These are phyloP conservation scores for Crassisporium funariophilum DNA, from an alignment of 768 basidiomycete genomes.

Conservation along the genomic window DNA sequence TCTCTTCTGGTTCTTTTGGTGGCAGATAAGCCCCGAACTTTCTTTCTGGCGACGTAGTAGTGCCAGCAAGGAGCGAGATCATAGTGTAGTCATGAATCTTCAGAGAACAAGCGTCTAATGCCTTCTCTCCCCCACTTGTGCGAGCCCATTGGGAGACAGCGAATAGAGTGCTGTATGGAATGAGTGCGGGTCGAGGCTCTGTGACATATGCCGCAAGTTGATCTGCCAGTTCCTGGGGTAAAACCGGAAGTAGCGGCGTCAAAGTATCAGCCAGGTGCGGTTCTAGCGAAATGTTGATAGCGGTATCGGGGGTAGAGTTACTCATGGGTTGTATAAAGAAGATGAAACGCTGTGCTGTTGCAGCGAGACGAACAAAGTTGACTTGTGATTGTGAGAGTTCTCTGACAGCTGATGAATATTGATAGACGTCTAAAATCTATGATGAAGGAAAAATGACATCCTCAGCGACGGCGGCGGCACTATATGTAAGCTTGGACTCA, in stretches of 20 bases:
- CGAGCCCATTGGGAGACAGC: slow-evolving; percentile 72
- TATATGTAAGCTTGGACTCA: slow-evolving; percentile 23
- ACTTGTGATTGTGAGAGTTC: slow-evolving; percentile 3
- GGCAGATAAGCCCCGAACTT: slow-evolving; percentile 57
- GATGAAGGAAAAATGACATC: slow-evolving; percentile 15
- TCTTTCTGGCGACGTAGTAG: slow-evolving; percentile 76
- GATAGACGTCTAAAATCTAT: slow-evolving; percentile 13
- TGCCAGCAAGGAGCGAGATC: slow-evolving; percentile 76
- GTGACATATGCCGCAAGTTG: slow-evolving; percentile 43
- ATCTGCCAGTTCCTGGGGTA: slow-evolving; percentile 47
- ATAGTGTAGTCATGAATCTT: slow-evolving; percentile 62
- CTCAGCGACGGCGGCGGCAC: slow-evolving; percentile 1
- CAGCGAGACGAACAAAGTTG: background rate
- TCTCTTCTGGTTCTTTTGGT: slow-evolving; percentile 48
- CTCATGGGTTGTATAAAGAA: slow-evolving; percentile 18
- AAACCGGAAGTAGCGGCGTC: slow-evolving; percentile 40
- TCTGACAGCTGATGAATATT: slow-evolving; percentile 8
- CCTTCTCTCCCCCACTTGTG: slow-evolving; percentile 44
- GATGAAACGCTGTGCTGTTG: slow-evolving; percentile 5
- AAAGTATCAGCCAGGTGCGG: slow-evolving; percentile 58
- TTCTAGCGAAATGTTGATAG: slow-evolving; percentile 69
- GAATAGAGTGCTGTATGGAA: slow-evolving; percentile 63
- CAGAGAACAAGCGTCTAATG: slow-evolving; percentile 43
- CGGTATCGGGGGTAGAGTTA: slow-evolving; percentile 24
- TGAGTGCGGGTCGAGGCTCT: slow-evolving; percentile 41